A percentile compares a stretch with the other conserved stretches of the same genome.
Evolutionary conservation across 495 filamentous ascomycete genomes (phyloP).

Genomic region (Penicillium fimorum): DNA sequence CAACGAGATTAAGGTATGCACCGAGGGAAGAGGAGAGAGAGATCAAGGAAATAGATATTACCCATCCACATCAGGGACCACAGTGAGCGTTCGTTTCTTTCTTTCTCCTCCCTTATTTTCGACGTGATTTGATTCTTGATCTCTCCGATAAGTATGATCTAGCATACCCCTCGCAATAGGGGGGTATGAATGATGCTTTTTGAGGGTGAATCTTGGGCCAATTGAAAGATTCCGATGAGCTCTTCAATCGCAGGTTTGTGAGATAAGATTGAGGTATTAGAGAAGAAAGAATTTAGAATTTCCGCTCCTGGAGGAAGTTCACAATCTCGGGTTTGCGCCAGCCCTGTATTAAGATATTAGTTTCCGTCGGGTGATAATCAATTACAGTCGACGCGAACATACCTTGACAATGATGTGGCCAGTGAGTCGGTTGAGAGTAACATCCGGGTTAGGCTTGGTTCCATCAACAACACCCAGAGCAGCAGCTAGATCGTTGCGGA

Average conservation of each 20-base stretch:
- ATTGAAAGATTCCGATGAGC: neutral
- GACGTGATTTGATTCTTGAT: constrained; percentile 13
- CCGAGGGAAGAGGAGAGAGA: constrained; percentile 17
- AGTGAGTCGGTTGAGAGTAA: constrained; percentile 58
- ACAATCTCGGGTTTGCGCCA: constrained; percentile 52
- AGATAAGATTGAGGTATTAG: constrained; percentile 10
- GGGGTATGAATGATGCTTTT: constrained; percentile 12
- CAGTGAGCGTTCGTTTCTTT: constrained; percentile 6
- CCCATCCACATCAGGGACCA: constrained; percentile 11
- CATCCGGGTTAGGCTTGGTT: constrained; percentile 34
- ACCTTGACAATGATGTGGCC: constrained; percentile 67
- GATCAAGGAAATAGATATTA: constrained; percentile 17
- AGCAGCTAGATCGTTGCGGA: constrained; percentile 52
- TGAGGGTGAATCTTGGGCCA: constrained; percentile 2
- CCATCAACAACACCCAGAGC: constrained; percentile 47
- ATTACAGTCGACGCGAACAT: constrained; percentile 16
- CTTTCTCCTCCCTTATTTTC: constrained; percentile 10
- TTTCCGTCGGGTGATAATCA: neutral
- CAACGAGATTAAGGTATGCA: constrained; percentile 25
- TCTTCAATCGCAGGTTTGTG: constrained; percentile 1
- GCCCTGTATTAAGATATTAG: constrained; percentile 32
- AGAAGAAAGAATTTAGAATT: constrained; percentile 37
- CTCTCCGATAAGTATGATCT: constrained; percentile 12
- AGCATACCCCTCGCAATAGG: constrained; percentile 6
- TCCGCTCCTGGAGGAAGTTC: constrained; percentile 47